Evolutionary conservation across 257 asterid genomes (phyloP).

Genomic region (Solanum bukasovii): DNA sequence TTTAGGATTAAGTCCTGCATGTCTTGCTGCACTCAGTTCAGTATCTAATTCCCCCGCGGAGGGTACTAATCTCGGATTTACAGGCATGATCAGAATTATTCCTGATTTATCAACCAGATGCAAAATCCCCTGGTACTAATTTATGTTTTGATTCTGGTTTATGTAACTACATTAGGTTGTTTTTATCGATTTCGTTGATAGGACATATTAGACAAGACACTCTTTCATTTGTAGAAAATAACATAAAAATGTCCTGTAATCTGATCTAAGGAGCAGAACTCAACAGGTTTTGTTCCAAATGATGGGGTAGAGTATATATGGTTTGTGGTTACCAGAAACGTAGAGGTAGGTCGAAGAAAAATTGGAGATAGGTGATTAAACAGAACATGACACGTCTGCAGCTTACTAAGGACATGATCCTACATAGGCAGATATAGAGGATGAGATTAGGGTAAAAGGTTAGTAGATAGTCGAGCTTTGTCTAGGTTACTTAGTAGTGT

Average conservation of each 20-base stretch:
- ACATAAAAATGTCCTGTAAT: not conserved
- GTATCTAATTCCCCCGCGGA: constrained; percentile 65
- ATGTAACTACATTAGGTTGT: not conserved
- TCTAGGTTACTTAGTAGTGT: not conserved
- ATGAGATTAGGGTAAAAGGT: not conserved
- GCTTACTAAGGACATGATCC: not conserved
- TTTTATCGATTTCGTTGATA: not conserved
- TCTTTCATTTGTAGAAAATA: not conserved
- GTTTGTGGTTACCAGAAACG: not conserved
- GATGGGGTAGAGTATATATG: not conserved
- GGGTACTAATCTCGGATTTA: constrained; percentile 57
- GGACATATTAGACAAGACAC: not conserved
- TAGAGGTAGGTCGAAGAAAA: not conserved
- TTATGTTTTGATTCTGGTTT: not conserved
- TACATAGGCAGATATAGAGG: not conserved
- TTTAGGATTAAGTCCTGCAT: constrained; percentile 59
- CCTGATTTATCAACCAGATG: constrained; percentile 68
- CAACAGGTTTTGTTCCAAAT: not conserved
- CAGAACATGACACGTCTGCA: not conserved
- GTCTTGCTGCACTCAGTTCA: constrained; percentile 60
- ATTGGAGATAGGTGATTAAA: not conserved
- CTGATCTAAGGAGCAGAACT: not conserved
- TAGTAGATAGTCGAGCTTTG: not conserved
- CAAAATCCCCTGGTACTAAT: constrained; percentile 60
- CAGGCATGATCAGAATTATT: constrained; percentile 75